Percentiles rank a stretch among this genome's conserved stretches.
These are phyloP conservation scores for Trichoderma gamsii DNA, from an alignment of 495 filamentous ascomycete species.

Conservation along the genomic window DNA sequence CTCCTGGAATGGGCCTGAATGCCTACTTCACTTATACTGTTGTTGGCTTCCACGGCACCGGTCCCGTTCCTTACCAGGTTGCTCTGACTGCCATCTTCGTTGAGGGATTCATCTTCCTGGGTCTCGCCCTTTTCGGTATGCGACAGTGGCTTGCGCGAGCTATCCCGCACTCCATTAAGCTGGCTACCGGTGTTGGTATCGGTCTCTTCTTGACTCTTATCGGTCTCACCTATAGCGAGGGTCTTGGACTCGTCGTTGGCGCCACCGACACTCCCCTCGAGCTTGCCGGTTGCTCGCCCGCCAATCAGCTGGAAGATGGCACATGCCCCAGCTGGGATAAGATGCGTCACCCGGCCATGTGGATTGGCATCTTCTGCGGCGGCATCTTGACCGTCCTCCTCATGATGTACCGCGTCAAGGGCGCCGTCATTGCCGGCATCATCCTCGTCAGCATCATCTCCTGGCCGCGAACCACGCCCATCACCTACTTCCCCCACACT, in stretches of 20 bases:
- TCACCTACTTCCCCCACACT: slow-evolving; percentile 74
- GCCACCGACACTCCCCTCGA: slow-evolving; percentile 53
- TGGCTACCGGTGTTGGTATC: slow-evolving; percentile 77
- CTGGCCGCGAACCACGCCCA: slow-evolving; percentile 65
- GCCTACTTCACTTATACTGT: slow-evolving; percentile 81
- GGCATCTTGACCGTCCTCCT: slow-evolving; percentile 68
- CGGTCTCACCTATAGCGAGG: slow-evolving; percentile 70
- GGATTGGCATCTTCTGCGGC: slow-evolving; percentile 78
- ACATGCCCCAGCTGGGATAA: slow-evolving; percentile 49
- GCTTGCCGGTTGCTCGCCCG: slow-evolving; percentile 57
- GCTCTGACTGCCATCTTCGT: slow-evolving; percentile 79
- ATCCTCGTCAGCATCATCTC: slow-evolving; percentile 77
- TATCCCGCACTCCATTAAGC: slow-evolving; percentile 72
- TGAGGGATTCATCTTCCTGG: slow-evolving; percentile 69
- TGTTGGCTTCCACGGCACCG: slow-evolving; percentile 64
- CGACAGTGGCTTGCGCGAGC: slow-evolving; percentile 77
- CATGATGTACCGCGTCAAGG: slow-evolving; percentile 79
- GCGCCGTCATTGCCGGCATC: slow-evolving; percentile 74
- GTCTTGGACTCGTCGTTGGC: slow-evolving; percentile 67
- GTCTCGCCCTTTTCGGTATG: slow-evolving; percentile 64
- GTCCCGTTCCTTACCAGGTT: slow-evolving; percentile 59
- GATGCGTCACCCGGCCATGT: slow-evolving; percentile 73
- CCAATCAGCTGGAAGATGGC: slow-evolving; percentile 31
- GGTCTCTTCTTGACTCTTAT: slow-evolving; percentile 76
- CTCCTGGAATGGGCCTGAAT: slow-evolving; percentile 75